phyloP scores from a whole-genome alignment of 768 basidiomycete species.

The Pulveroboletus sp. region DNA sequence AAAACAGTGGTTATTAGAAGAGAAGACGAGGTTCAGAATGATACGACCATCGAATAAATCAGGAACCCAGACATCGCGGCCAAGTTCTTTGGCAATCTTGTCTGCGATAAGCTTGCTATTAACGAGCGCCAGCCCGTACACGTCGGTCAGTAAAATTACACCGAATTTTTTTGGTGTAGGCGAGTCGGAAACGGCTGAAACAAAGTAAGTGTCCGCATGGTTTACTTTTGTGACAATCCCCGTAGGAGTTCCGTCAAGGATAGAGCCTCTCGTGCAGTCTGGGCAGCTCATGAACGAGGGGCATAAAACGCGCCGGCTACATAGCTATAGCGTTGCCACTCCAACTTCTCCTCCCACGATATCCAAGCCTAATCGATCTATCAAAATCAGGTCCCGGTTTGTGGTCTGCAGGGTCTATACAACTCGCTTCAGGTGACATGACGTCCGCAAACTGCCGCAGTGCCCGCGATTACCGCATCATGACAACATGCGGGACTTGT shows the following conservation, averaged over 20 bases:
- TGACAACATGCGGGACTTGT: constrained; percentile 1
- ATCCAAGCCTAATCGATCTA: too few species aligned
- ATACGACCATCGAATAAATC: constrained; percentile 54
- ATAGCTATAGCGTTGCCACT: too few species aligned
- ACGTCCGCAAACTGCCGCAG: too few species aligned
- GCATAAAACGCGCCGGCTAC: too few species aligned
- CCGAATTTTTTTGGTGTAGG: constrained; percentile 21
- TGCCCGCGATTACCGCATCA: too few species aligned
- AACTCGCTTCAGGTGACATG: too few species aligned
- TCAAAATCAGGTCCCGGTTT: too few species aligned
- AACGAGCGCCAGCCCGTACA: constrained; percentile 50
- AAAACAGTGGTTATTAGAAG: background rate
- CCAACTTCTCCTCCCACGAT: background rate
- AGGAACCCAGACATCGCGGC: constrained; percentile 63
- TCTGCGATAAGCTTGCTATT: constrained; percentile 61
- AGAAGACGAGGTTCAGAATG: background rate
- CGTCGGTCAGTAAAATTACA: constrained; percentile 54
- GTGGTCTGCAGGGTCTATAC: too few species aligned
- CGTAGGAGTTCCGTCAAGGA: too few species aligned
- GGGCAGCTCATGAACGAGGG: too few species aligned
- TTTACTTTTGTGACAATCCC: too few species aligned
- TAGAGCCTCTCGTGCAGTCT: too few species aligned
- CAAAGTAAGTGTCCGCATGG: constrained; percentile 52
- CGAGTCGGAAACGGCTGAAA: constrained; percentile 19
- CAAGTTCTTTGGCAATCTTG: constrained; percentile 44